Evolutionary conservation across 139 green algal species (phyloP).

Genomic region (Micromonas commoda): DNA sequence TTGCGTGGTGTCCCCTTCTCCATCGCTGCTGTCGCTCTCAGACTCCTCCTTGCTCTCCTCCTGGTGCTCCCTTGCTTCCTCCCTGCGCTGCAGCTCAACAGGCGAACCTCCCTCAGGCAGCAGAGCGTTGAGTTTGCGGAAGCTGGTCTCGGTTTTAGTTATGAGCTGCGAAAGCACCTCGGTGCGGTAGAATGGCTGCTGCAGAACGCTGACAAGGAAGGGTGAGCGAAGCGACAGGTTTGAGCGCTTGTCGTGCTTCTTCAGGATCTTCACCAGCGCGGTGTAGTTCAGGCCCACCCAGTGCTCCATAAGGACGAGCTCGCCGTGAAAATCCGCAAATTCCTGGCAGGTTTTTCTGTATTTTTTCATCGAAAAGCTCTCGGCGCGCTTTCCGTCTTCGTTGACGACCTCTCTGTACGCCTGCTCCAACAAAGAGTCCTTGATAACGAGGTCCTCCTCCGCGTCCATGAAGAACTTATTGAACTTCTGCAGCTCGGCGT

Average conservation of each 20-base stretch:
- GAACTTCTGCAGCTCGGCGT: slow-evolving; percentile 32
- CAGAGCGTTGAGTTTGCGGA: slow-evolving; percentile 7
- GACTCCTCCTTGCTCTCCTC: not conserved
- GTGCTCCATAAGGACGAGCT: slow-evolving; percentile 37
- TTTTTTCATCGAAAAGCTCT: not conserved
- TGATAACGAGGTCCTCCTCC: slow-evolving; percentile 38
- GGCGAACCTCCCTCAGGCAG: not conserved
- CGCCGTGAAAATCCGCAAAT: slow-evolving; percentile 34
- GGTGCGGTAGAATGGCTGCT: slow-evolving; percentile 35
- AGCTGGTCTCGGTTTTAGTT: not conserved
- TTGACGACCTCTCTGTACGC: not conserved
- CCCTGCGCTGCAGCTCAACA: not conserved
- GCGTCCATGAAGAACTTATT: slow-evolving; percentile 40
- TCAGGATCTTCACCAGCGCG: slow-evolving; percentile 41
- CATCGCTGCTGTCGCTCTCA: not conserved
- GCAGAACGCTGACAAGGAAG: slow-evolving; percentile 26
- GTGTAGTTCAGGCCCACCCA: slow-evolving; percentile 37
- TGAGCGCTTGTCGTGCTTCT: slow-evolving; percentile 39
- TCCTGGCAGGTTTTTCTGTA: not conserved
- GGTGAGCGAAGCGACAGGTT: slow-evolving; percentile 22
- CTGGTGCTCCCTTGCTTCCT: not conserved
- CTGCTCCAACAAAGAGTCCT: not conserved
- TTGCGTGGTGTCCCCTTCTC: not conserved
- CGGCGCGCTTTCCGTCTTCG: not conserved
- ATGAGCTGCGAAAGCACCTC: slow-evolving; percentile 26